Percentiles rank a stretch among this genome's conserved stretches.
phyloP scores from a whole-genome alignment of 2,329 filamentous ascomycete species.

The Penicillium sp. region DNA sequence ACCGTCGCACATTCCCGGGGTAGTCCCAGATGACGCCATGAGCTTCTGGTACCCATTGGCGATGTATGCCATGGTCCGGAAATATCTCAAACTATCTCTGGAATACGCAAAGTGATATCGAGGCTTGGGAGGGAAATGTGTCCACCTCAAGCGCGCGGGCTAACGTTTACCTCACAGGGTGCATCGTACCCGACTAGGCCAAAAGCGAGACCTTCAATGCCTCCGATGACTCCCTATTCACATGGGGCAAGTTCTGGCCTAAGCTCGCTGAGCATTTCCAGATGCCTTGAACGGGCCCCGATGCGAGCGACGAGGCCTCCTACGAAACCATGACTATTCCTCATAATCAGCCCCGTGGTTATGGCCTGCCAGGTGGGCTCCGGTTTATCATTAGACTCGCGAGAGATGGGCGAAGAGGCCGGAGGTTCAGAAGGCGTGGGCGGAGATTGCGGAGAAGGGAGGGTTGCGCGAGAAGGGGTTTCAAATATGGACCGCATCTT shows the following conservation, averaged over 20 bases:
- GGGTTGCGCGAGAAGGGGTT: slow-evolving; percentile 44
- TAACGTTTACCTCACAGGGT: slow-evolving; percentile 31
- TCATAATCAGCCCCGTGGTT: slow-evolving; percentile 38
- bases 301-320: slow-evolving; percentile 20
- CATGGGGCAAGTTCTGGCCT: slow-evolving; percentile 52
- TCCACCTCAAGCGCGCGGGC: slow-evolving; percentile 22
- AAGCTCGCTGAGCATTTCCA: slow-evolving; percentile 49
- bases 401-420: no score
- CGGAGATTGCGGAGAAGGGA: slow-evolving; percentile 23
- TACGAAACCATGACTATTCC: slow-evolving; percentile 25
- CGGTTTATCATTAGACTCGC: slow-evolving; percentile 45
- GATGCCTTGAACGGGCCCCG: slow-evolving; percentile 38
- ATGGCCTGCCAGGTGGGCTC: slow-evolving; percentile 44
- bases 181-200: slow-evolving; percentile 45
- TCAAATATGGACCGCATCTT: slow-evolving; percentile 49
- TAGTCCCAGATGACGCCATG: slow-evolving; percentile 52
- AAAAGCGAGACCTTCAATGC: slow-evolving; percentile 53
- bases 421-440: slow-evolving; percentile 48
- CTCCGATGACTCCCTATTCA: slow-evolving; percentile 47
- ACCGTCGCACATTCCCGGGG: slow-evolving; percentile 52
- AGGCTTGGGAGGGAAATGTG: slow-evolving; percentile 40
- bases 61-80: slow-evolving; percentile 37
- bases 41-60: slow-evolving; percentile 52
- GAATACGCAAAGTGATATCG: slow-evolving; percentile 9
- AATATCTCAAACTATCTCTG: slow-evolving; percentile 43